Percentiles rank a stretch among this genome's conserved stretches.
phyloP scores from a whole-genome alignment of 2,329 filamentous ascomycete species.

The Ophiocordyceps camponoti-rufipedis region DNA sequence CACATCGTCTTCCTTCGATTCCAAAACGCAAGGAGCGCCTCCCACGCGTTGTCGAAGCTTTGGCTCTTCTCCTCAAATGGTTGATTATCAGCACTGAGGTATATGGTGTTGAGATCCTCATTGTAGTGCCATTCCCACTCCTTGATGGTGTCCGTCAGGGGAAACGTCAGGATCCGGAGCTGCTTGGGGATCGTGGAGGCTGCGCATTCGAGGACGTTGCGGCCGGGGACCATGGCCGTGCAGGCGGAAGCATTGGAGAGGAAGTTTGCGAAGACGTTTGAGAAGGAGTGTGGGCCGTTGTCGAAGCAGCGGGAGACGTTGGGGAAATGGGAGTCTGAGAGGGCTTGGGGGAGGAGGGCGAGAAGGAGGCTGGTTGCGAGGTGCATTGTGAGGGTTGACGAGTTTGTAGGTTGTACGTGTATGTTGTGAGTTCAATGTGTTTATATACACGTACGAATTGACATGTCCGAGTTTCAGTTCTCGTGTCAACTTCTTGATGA shows the following conservation, averaged over 20 bases:
- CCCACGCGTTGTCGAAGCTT: not conserved
- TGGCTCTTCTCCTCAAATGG: not conserved
- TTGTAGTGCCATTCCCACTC: not conserved
- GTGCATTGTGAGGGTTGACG: not conserved
- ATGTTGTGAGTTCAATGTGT: no score
- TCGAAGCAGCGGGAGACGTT: not conserved
- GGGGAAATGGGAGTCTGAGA: not conserved
- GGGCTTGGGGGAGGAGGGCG: not conserved
- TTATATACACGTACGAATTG: no score
- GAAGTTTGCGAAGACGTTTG: not conserved
- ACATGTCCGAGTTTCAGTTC: no score
- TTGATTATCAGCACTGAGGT: not conserved
- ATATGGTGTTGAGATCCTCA: not conserved
- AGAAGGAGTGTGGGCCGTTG: not conserved
- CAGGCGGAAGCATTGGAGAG: not conserved
- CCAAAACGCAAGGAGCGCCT: not conserved
- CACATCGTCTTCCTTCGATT: not conserved
- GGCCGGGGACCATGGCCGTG: not conserved
- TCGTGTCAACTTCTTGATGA: no score
- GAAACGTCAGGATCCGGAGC: not conserved
- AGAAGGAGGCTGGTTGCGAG: not conserved
- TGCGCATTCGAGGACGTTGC: not conserved
- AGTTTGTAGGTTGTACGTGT: no score
- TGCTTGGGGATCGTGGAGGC: not conserved
- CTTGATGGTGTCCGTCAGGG: not conserved